Base-by-base conservation (phyloP, 768 basidiomycete genomes). In the Suillus cothurnatus region DNA sequence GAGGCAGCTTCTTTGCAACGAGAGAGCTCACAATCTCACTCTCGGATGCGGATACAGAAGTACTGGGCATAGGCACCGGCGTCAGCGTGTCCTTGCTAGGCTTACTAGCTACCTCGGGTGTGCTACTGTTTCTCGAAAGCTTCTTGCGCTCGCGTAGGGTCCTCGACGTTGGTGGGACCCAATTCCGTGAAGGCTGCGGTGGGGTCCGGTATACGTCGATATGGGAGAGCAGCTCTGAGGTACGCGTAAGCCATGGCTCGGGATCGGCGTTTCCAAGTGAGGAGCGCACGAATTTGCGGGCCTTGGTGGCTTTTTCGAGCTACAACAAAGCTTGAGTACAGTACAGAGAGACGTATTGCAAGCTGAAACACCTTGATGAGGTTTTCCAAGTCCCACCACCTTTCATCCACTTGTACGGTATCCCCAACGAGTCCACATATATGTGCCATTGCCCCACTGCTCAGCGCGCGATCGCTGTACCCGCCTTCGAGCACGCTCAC, bases 401-500 rank as follows among this genome's bases (percentile, higher is more conserved):
- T 69, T 0, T 69, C 69, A 43, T 86, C 78, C n/a, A 84, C 79
- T 62, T 62, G 5, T 7, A 41, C 9, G 65, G 70, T 71, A 11
- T 26, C 61, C 26, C 60, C 62, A 1, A 80, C 81, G 26, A 98
- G 77, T 5, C 95, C 96, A 8, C 80, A 79, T 2, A 97, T 75
- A 73, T 95, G 92, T 0, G 94, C 92, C 85, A 95, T 86, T 0
- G 89, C 84, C 0, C 92, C 97, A 67, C 92, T 94, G 7, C 81
- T 87, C 62, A 99, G 80, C 0, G 97, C 95, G 7, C 90, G 84
- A 74, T 98, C 95, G 70, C 93, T 93, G 72, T 98, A 98, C 1
- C 96, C 97, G 1, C 97, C 97, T 78, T 99, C 97, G 1, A 99
- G 86, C 0, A 98, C 92, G 69, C 93, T 95, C 45, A 99, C 82